Evolutionary conservation across 2,329 filamentous ascomycete genomes (phyloP).

Genomic region (Scedosporium apiospermum): DNA sequence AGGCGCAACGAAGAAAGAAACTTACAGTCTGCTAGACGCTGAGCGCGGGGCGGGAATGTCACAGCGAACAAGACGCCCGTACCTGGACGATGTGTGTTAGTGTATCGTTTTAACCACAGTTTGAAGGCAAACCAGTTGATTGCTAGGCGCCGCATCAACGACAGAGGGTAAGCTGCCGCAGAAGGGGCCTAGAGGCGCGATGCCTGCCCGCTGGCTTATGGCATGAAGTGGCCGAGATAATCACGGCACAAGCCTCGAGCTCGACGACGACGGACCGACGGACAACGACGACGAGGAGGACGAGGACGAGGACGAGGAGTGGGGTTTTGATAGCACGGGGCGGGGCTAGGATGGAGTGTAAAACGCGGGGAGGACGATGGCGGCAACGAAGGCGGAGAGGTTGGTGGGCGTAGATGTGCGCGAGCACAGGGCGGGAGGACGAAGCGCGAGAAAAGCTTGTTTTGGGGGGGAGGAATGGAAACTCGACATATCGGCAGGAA

Average conservation of each 20-base stretch:
- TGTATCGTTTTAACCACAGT: background rate
- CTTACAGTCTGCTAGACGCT: constrained; percentile 90
- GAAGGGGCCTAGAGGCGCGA: background rate
- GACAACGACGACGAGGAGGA: constrained; percentile 24
- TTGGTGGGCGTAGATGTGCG: background rate
- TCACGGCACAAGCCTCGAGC: constrained; percentile 13
- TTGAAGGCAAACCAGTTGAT: background rate
- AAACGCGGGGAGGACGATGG: background rate
- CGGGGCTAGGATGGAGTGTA: constrained; percentile 15
- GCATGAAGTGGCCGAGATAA: background rate
- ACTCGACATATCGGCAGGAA: constrained; percentile 23
- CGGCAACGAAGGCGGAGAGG: background rate
- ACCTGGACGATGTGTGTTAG: constrained; percentile 44
- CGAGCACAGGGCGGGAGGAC: constrained; percentile 14
- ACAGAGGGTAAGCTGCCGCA: background rate
- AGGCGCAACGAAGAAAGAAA: constrained; percentile 17
- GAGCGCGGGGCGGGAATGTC: constrained; percentile 95
- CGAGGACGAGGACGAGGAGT: constrained; percentile 22
- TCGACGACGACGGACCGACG: constrained; percentile 20
- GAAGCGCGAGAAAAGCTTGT: constrained; percentile 8
- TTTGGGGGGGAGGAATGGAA: constrained; percentile 20
- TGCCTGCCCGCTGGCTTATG: background rate
- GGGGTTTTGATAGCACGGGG: constrained; percentile 21
- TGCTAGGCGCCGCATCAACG: background rate
- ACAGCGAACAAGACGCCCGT: constrained; percentile 94